Base-by-base conservation (phyloP, 2,329 filamentous ascomycete genomes). In the Monosporascus sp. region DNA sequence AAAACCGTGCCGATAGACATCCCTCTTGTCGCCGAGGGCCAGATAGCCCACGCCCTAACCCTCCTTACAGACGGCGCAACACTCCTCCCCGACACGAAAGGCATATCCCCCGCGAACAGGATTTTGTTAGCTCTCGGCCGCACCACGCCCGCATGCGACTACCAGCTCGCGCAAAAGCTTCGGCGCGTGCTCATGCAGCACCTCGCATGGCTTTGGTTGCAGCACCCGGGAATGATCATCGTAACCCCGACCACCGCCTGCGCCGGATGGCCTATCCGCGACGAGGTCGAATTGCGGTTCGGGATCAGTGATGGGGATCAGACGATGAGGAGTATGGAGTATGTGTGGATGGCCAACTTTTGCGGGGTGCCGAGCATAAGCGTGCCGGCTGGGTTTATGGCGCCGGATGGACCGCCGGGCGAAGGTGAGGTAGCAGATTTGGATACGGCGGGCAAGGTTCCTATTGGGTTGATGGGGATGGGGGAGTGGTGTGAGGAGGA, bases 41-140 rank as follows among this genome's bases (percentile, higher is more conserved):
- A 90, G 67, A 77, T 82, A 20, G 87, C 88, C 0, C 88, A 92
- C 67, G 84, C 85, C 22, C 69, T 92, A 56, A 89, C 88, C 0
- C 88, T 91, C 56, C 79, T 92, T 50, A 78, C 80, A 7, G 88
- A 92, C 43, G 76, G 69, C 1, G 70, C 75, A 1, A 73, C 75
- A 1, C 58, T 79, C 17, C 60, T 81, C 68, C 54, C 74, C 3
- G 67, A 83, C 15, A 71, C 76, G 1, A 62, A 68, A 5, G 73
- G 76, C 24, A 72, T 87, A 39, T 82, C 83, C 0, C 71, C 82
- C 0, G 75, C 83, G 0, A 89, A 85, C 68, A 82, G 83, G 54
- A 75, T 91, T 37, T 75, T 91, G 5, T 73, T 91, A 39, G 78
- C 80, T 0, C 75, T 90, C 8, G 84, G 81, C 41, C 75, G 77